phyloP scores from a whole-genome alignment of 108 stramenopile genomes.

The Nitzschia palea region DNA sequence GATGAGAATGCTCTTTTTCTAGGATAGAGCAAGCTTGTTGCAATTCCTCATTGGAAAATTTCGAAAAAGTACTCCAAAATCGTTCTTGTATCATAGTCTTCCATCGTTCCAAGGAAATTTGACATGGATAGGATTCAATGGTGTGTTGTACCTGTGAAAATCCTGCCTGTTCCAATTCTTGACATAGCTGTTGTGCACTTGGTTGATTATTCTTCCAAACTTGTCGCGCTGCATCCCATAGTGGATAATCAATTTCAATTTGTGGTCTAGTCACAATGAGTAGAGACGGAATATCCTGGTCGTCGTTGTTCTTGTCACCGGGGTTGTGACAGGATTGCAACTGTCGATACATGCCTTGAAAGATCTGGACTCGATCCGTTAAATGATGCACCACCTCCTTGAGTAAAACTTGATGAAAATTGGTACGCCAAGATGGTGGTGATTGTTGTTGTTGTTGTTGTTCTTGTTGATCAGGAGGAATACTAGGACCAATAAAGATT shows the following conservation, averaged over 20 bases:
- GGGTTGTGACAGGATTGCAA: background rate
- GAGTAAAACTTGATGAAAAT: constrained; percentile 48
- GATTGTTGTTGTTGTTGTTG: too few relatives aligned
- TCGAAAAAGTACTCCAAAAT: constrained; percentile 76
- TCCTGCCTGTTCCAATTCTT: constrained; percentile 53
- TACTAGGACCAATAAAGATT: constrained; percentile 23
- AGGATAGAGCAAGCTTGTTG: constrained; percentile 45
- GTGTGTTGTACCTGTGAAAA: constrained; percentile 36
- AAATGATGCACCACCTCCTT: constrained; percentile 69
- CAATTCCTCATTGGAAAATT: constrained; percentile 60
- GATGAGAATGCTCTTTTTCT: constrained; percentile 12
- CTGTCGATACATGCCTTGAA: constrained; percentile 41
- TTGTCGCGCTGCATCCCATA: constrained; percentile 54
- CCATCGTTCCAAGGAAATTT: constrained; percentile 47
- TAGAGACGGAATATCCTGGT: constrained; percentile 34
- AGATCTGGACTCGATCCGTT: constrained; percentile 44
- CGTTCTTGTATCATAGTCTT: constrained; percentile 47
- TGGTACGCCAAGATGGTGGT: constrained; percentile 29
- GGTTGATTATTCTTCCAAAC: constrained; percentile 71
- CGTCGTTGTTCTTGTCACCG: background rate
- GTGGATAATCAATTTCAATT: constrained; percentile 69
- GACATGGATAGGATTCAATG: constrained; percentile 44
- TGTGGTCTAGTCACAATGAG: constrained; percentile 66
- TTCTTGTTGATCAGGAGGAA: background rate
- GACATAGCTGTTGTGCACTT: constrained; percentile 23